Conservation (phyloP, 805 yeast species). For the Starmerella asiatica region DNA sequence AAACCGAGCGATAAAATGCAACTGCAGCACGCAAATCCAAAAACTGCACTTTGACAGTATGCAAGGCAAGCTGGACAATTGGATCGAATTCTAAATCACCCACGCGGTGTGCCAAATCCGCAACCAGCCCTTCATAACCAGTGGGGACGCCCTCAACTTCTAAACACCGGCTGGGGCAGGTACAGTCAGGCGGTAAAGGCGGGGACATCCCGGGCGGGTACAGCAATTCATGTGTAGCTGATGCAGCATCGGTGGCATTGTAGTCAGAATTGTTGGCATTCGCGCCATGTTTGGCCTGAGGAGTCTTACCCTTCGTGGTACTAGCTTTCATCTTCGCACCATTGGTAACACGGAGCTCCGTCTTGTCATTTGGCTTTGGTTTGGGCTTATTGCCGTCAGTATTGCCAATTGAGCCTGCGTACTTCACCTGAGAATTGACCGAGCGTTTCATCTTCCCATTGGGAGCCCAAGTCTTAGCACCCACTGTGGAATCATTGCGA, state of each 20-base stretch:
- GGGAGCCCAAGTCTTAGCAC: no score
- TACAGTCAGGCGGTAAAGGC: background rate
- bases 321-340: no score
- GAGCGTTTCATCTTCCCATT: no score
- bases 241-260: background rate
- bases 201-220: background rate
- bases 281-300: no score
- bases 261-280: background rate
- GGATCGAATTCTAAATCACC: slow-evolving; percentile 5
- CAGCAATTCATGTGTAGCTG: no score
- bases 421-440: no score
- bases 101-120: background rate
- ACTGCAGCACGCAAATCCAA: background rate
- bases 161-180: slow-evolving; percentile 2
- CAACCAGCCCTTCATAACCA: background rate
- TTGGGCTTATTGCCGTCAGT: no score
- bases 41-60: slow-evolving; percentile 1
- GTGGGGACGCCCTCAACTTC: background rate
- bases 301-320: no score
- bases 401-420: no score
- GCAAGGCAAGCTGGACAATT: background rate
- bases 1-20: background rate
- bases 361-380: no score
- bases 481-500: no score
- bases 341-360: no score